These are phyloP conservation scores for Prunus mongolica DNA, from an alignment of 306 rosid species.

Conservation along the genomic window DNA sequence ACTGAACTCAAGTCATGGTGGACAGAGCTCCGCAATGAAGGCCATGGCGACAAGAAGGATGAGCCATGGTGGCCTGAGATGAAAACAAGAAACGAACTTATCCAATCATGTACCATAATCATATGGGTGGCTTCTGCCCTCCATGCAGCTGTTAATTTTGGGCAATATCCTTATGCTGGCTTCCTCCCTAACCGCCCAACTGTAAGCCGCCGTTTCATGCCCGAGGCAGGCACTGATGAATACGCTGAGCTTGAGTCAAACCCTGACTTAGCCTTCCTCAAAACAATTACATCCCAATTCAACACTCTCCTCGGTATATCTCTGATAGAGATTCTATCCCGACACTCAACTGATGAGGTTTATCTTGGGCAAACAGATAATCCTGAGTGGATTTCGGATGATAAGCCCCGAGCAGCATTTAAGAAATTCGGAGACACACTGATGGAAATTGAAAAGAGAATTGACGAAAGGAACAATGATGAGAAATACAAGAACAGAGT, in stretches of 20 bases:
- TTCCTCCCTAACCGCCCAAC: slow-evolving; percentile 95
- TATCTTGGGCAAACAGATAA: slow-evolving; percentile 79
- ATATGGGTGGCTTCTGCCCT: slow-evolving; percentile 96
- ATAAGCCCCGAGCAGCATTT: slow-evolving; percentile 53
- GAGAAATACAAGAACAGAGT: slow-evolving; percentile 61
- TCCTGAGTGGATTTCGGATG: slow-evolving; percentile 64
- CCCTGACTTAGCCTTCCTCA: slow-evolving; percentile 70
- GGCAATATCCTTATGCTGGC: slow-evolving; percentile 92
- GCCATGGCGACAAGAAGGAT: slow-evolving; percentile 85
- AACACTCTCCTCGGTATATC: slow-evolving; percentile 88
- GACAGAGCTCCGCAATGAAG: slow-evolving; percentile 62
- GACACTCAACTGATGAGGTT: slow-evolving; percentile 83
- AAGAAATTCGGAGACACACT: slow-evolving; percentile 51
- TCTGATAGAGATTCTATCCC: slow-evolving; percentile 69
- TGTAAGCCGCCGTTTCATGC: slow-evolving; percentile 92
- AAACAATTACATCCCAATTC: slow-evolving; percentile 85
- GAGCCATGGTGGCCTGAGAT: slow-evolving; percentile 81
- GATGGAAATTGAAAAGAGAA: slow-evolving; percentile 54
- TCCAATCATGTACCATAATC: slow-evolving; percentile 64
- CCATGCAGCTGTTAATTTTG: slow-evolving; percentile 95
- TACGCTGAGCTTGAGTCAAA: slow-evolving; percentile 55
- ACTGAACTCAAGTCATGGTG: slow-evolving; percentile 74
- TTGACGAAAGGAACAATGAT: slow-evolving; percentile 50
- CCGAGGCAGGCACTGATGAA: slow-evolving; percentile 79
- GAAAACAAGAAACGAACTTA: slow-evolving; percentile 52